Conservation (phyloP, 371 early-diverging fungal genomes). For the Mucor piriformis region DNA sequence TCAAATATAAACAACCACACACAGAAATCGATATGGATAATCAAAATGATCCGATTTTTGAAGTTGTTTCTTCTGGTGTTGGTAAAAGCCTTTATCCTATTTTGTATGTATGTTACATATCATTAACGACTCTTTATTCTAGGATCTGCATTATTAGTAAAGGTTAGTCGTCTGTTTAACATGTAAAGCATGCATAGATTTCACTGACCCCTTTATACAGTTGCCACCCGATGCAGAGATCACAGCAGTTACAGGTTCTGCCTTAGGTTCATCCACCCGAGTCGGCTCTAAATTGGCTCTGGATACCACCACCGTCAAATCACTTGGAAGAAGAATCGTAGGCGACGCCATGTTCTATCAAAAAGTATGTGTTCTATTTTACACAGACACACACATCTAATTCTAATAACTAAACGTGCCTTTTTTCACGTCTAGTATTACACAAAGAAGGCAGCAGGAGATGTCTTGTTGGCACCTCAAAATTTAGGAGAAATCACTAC, state of each 20-base stretch:
- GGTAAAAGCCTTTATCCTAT: conserved; percentile 32
- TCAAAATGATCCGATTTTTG: conserved; percentile 62
- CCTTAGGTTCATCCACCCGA: conserved; percentile 62
- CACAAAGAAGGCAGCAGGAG: conserved; percentile 61
- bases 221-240: conserved; percentile 67
- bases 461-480: conserved; percentile 71
- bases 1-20: background rate
- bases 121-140: too few relatives aligned
- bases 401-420: background rate
- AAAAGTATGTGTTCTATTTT: conserved; percentile 44
- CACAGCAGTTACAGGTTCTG: conserved; percentile 64
- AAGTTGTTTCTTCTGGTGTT: conserved; percentile 61
- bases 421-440: conserved; percentile 47
- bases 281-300: conserved; percentile 56
- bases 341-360: conserved; percentile 64
- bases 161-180: too few relatives aligned
- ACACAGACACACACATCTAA: background rate
- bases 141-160: conserved; percentile 51
- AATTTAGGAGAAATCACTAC: conserved; percentile 69
- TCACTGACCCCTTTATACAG: conserved; percentile 21
- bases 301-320: conserved; percentile 52
- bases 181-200: too few relatives aligned
- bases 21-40: conserved; percentile 48
- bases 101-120: too few relatives aligned
- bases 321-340: conserved; percentile 54